Conservation (phyloP, 129 eudicot species). For the sunflower (Helianthus annuus) region DNA sequence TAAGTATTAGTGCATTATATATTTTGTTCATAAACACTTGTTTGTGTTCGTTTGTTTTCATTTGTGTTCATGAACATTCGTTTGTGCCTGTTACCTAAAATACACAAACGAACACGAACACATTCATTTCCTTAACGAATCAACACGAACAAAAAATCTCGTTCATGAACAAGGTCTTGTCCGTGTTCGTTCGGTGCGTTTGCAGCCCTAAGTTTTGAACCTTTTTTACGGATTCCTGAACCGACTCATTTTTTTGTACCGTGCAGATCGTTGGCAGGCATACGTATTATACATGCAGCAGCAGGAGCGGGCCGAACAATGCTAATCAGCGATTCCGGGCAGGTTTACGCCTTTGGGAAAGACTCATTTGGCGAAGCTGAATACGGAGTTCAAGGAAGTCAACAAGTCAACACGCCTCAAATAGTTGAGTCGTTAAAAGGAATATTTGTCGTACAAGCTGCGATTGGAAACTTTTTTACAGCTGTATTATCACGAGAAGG, state of each 20-base stretch:
- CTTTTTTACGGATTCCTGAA: background rate
- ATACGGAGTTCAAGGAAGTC: slow-evolving; percentile 75
- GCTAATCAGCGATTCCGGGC: slow-evolving; percentile 81
- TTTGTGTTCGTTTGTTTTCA: too few species aligned
- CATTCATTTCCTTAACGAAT: too few species aligned
- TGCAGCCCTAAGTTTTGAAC: background rate
- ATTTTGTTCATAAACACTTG: too few species aligned
- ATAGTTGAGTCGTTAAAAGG: slow-evolving; percentile 84
- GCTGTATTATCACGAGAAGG: slow-evolving; percentile 95
- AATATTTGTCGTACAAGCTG: slow-evolving; percentile 93
- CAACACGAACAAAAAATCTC: too few species aligned
- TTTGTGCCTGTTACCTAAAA: too few species aligned
- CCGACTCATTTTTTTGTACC: background rate
- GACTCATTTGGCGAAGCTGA: slow-evolving; percentile 93
- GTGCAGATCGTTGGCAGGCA: slow-evolving; percentile 78
- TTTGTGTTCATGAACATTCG: too few species aligned
- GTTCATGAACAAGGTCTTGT: too few species aligned
- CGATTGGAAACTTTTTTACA: slow-evolving; percentile 92
- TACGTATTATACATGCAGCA: slow-evolving; percentile 92
- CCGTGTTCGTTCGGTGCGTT: too few species aligned
- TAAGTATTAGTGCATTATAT: too few species aligned
- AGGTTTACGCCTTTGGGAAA: slow-evolving; percentile 88
- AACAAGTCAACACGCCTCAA: slow-evolving; percentile 65
- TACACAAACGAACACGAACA: too few species aligned
- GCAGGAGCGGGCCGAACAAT: slow-evolving; percentile 95